These are phyloP conservation scores for Hippophae gyantsensis DNA, from an alignment of 306 rosid genomes.

Conservation along the genomic window DNA sequence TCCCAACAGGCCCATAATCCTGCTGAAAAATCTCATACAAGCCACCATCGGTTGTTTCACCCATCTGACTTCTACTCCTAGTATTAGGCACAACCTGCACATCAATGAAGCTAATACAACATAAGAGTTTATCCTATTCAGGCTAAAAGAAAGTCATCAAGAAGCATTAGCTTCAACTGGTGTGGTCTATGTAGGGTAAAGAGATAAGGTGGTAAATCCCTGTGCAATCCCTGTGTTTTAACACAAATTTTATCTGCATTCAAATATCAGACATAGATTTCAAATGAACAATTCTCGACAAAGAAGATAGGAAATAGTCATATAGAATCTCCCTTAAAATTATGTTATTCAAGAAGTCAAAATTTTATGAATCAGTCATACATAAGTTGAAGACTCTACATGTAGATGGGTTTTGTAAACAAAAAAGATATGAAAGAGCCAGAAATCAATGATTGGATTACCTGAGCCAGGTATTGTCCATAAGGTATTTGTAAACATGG, in stretches of 20 bases:
- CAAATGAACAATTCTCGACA: background rate
- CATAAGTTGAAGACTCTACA: too few relatives aligned
- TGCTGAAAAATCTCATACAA: conserved; percentile 93
- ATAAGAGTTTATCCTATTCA: background rate
- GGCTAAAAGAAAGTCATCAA: background rate
- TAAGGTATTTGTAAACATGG: too few relatives aligned
- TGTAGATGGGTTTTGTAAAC: too few relatives aligned
- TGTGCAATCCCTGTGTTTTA: too few relatives aligned
- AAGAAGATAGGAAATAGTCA: background rate
- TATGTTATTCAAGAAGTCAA: too few relatives aligned
- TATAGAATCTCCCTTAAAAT: background rate
- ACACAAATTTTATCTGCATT: background rate
- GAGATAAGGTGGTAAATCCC: background rate
- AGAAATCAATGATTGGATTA: too few relatives aligned
- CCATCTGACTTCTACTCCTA: conserved; percentile 98
- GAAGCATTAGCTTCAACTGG: background rate
- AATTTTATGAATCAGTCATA: too few relatives aligned
- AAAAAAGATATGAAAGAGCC: too few relatives aligned
- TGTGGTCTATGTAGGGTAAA: background rate
- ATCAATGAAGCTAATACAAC: background rate
- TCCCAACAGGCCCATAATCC: conserved; percentile 86
- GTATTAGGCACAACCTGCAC: conserved; percentile 89
- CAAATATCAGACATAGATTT: background rate
- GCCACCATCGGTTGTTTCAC: conserved; percentile 98
- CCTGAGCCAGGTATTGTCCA: too few relatives aligned